phyloP scores from a whole-genome alignment of 1,139 yeast genomes.

The Protomyces gravidus region DNA sequence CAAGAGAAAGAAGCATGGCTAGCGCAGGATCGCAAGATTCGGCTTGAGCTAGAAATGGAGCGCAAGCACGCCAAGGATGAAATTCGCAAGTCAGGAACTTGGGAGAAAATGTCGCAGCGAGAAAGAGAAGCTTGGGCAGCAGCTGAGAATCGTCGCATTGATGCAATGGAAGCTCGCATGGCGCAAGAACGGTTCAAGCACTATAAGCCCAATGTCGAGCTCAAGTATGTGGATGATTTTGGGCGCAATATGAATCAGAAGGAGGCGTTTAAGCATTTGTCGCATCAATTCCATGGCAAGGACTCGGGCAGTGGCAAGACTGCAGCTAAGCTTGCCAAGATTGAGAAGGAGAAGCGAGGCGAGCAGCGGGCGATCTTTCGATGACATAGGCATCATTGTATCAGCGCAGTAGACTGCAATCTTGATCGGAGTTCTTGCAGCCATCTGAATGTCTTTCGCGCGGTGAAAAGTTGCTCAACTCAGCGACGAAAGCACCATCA shows the following conservation, averaged over 20 bases:
- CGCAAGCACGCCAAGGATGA: slow-evolving; percentile 33
- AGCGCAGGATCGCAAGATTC: slow-evolving; percentile 31
- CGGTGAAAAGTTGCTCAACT: background rate
- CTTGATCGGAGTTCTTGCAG: background rate
- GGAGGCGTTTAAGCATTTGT: slow-evolving; percentile 78
- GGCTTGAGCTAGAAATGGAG: slow-evolving; percentile 32
- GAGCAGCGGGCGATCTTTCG: slow-evolving; percentile 37
- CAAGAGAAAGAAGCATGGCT: slow-evolving; percentile 32
- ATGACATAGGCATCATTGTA: background rate
- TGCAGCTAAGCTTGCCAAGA: slow-evolving; percentile 43
- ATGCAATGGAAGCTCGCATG: slow-evolving; percentile 38
- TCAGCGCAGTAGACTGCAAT: background rate
- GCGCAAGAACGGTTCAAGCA: slow-evolving; percentile 42
- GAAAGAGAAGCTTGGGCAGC: slow-evolving; percentile 43
- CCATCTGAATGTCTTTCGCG: background rate
- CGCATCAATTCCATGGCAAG: slow-evolving; percentile 83
- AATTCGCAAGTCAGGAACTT: slow-evolving; percentile 37
- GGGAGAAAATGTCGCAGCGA: slow-evolving; percentile 39
- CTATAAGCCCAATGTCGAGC: slow-evolving; percentile 62
- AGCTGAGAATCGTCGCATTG: slow-evolving; percentile 43
- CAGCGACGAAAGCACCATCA: background rate
- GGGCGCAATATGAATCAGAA: slow-evolving; percentile 65
- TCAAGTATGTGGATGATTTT: slow-evolving; percentile 64
- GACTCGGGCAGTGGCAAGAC: slow-evolving; percentile 47
- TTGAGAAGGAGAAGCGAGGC: slow-evolving; percentile 40